Evolutionary conservation across 805 yeast species (phyloP), one percentile per base, ranked within the genome.

Genomic region (Metschnikowia bowlesiae): DNA sequence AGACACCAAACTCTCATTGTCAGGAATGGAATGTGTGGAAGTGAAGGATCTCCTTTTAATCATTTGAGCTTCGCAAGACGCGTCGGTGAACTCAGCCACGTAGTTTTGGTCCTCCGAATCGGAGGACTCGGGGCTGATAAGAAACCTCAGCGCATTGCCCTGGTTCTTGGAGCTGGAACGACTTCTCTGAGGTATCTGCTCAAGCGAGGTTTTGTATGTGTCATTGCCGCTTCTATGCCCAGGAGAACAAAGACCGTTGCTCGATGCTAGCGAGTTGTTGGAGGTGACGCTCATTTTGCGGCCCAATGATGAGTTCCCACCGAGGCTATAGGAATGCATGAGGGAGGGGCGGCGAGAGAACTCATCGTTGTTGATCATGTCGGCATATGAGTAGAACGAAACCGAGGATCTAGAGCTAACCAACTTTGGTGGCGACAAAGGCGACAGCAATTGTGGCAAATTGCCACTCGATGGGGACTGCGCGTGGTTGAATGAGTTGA

Each of bases 301-400:
- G n/a, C 60, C 54, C 44, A 58, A 36, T 8, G 69, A 59, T 9
- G 73, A 73, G 10, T 67, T 59, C 32, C 65, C 58, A 35, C 71
- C 67, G 53, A 71, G 69, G 46, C 68, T 61, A 55, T 63, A 63
- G 33, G 71, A 66, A 42, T 71, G 73, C 50, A 74, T 73, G 56
- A 75, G 66, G 29, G 70, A 76, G 7, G 90, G 90, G 66, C 89
- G 77, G 65, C 87, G 78, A 47, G 81, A 75, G 46, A 66, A 73
- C 59, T 84, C 86, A 65, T 85, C 92, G 58, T 80, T 82, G 55
- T 74, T 79, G 53, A 86, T 76, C 80, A 88, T 78, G 59, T 88
- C 96, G 3, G 92, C 95, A 65, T 85, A 88, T 2, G 90, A 84
- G 62, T 82, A 85, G 63, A 87, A 87, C 36, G 77, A 73, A 18